A percentile compares a stretch with the other conserved stretches of the same genome.
These are phyloP conservation scores for Rutstroemia sydowiana DNA, from an alignment of 2,329 filamentous ascomycete species.

Conservation along the genomic window DNA sequence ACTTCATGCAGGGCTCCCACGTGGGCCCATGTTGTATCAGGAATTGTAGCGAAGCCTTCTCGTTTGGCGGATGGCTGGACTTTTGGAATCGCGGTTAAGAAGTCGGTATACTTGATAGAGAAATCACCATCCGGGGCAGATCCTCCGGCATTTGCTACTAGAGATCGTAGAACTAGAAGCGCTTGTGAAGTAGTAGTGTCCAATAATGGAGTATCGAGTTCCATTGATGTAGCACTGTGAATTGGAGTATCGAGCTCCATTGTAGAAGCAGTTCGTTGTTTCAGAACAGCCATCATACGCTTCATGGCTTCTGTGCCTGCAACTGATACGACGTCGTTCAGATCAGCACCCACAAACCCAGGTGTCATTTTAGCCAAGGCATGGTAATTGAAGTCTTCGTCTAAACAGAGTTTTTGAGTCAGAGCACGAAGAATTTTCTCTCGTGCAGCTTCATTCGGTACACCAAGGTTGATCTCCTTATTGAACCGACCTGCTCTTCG, in stretches of 20 bases:
- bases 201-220: conserved; percentile 22
- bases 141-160: conserved; percentile 48
- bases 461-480: conserved; percentile 77
- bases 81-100: conserved; percentile 65
- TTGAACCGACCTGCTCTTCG: conserved; percentile 71
- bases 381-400: conserved; percentile 64
- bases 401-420: conserved; percentile 56
- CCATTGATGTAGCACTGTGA: conserved; percentile 24
- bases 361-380: conserved; percentile 76
- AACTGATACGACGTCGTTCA: conserved; percentile 53
- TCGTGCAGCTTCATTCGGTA: conserved; percentile 72
- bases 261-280: conserved; percentile 22
- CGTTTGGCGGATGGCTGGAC: conserved; percentile 78
- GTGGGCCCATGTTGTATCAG: conserved; percentile 86
- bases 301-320: conserved; percentile 33
- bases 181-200: conserved; percentile 18
- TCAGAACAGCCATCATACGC: conserved; percentile 30
- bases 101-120: conserved; percentile 58
- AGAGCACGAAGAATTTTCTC: conserved; percentile 71
- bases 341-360: conserved; percentile 87
- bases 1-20: conserved; percentile 79
- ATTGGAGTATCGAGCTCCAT: conserved; percentile 29
- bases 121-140: conserved; percentile 45
- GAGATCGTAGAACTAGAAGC: conserved; percentile 39
- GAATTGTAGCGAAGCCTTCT: conserved; percentile 92